Evolutionary conservation across 78 protist species (phyloP).

Genomic region (Cavenderia fasciculata): DNA sequence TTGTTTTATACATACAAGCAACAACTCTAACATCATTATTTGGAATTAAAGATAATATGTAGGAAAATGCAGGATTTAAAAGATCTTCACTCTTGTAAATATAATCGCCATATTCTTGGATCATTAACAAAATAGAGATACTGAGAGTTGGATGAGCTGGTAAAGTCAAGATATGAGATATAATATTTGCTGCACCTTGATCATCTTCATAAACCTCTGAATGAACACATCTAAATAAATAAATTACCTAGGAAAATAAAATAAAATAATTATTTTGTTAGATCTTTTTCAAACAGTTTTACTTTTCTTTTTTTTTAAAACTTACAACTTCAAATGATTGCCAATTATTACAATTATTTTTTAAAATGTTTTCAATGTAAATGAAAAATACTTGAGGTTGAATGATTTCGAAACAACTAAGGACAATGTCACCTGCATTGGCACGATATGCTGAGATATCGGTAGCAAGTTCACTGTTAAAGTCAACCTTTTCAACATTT

Average conservation of each 20-base stretch:
- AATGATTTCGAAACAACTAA: slow-evolving; percentile 55
- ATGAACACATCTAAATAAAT: slow-evolving; percentile 55
- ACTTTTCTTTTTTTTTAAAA: too few relatives aligned
- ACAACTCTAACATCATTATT: slow-evolving; percentile 1
- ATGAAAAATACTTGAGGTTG: slow-evolving; percentile 18
- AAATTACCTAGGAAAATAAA: neutral
- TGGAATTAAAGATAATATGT: slow-evolving; percentile 16
- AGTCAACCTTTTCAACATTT: neutral
- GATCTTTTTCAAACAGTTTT: slow-evolving; percentile 45
- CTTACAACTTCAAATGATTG: slow-evolving; percentile 68
- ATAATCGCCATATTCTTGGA: slow-evolving; percentile 35
- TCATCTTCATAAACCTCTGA: slow-evolving; percentile 17
- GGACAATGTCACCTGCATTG: slow-evolving; percentile 53
- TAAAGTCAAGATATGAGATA: neutral
- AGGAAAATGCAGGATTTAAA: neutral
- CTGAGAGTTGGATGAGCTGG: slow-evolving; percentile 44
- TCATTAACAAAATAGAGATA: slow-evolving; percentile 9
- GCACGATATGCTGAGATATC: slow-evolving; percentile 37
- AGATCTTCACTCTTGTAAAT: neutral
- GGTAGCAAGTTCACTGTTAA: slow-evolving; percentile 20
- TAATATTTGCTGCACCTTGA: neutral
- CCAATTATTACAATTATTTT: slow-evolving; percentile 58
- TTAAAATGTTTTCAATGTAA: slow-evolving; percentile 16
- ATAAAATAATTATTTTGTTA: slow-evolving; percentile 42
- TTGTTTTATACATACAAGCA: slow-evolving; percentile 25